These are phyloP conservation scores for Fusarium heterosporum DNA, from an alignment of 2,329 filamentous ascomycete species.

Conservation along the genomic window DNA sequence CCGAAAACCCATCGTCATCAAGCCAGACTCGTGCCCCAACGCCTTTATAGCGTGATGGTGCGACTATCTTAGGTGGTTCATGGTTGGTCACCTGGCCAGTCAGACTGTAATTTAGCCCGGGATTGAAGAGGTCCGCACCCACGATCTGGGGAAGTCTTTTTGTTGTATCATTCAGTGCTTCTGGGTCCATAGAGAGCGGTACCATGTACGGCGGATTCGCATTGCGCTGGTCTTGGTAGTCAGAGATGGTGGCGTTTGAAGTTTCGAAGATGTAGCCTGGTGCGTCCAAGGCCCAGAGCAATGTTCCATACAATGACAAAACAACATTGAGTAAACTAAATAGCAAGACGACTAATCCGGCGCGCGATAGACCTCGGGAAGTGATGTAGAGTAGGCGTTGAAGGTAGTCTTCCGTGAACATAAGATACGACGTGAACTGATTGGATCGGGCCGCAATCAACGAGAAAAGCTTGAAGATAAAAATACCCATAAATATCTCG, in stretches of 20 bases:
- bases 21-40: constrained; percentile 33
- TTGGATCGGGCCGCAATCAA: constrained; percentile 28
- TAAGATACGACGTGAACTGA: constrained; percentile 38
- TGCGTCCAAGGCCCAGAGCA: constrained; percentile 34
- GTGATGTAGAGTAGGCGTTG: constrained; percentile 26
- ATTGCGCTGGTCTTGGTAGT: constrained; percentile 18
- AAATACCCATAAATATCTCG: constrained; percentile 32
- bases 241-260: neutral
- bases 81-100: constrained; percentile 18
- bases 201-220: constrained; percentile 23
- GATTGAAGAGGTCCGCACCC: constrained; percentile 9
- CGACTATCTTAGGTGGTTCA: neutral
- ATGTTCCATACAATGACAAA: constrained; percentile 27
- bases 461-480: constrained; percentile 34
- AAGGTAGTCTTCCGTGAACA: constrained; percentile 38
- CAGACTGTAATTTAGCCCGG: constrained; percentile 34
- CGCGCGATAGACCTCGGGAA: constrained; percentile 26
- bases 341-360: constrained; percentile 12
- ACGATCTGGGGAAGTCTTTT: constrained; percentile 10
- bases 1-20: constrained; percentile 19
- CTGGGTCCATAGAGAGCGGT: constrained; percentile 6
- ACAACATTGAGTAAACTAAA: constrained; percentile 27
- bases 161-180: neutral
- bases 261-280: constrained; percentile 31
- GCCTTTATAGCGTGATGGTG: neutral